Evolutionary conservation across 2,329 filamentous ascomycete genomes (phyloP).

Genomic region (Biscogniauxia marginata): DNA sequence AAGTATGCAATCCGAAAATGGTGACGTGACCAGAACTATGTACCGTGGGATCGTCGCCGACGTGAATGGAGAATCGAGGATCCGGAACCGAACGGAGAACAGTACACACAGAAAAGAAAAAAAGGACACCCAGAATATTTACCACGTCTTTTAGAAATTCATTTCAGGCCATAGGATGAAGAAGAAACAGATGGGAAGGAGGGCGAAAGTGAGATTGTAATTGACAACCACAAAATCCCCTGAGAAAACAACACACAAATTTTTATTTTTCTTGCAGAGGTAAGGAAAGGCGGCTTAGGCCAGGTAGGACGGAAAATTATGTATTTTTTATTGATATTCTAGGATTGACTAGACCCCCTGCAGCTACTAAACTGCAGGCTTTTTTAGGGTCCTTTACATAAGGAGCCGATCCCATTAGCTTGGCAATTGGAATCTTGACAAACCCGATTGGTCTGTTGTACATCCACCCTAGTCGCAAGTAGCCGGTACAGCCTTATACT

Average conservation of each 20-base stretch:
- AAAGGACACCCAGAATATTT: not conserved
- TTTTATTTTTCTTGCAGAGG: not conserved
- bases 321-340: not conserved
- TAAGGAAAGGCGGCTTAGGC: not conserved
- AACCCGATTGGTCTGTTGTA: conserved; percentile 3
- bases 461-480: not conserved
- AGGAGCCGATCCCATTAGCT: conserved; percentile 8
- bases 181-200: not conserved
- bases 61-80: not conserved
- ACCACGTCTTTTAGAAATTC: not conserved
- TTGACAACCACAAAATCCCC: not conserved
- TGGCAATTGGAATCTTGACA: conserved; percentile 3
- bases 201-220: not conserved
- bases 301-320: not conserved
- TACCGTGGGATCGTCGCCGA: not conserved
- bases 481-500: not conserved
- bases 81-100: not conserved
- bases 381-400: conserved; percentile 3
- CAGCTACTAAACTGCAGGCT: conserved; percentile 5
- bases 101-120: not conserved
- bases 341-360: not conserved
- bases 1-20: not conserved
- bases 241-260: not conserved
- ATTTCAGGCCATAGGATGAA: not conserved
- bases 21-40: not conserved